These are phyloP conservation scores for Lyophyllum decastes DNA, from an alignment of 768 basidiomycete species.

Conservation along the genomic window DNA sequence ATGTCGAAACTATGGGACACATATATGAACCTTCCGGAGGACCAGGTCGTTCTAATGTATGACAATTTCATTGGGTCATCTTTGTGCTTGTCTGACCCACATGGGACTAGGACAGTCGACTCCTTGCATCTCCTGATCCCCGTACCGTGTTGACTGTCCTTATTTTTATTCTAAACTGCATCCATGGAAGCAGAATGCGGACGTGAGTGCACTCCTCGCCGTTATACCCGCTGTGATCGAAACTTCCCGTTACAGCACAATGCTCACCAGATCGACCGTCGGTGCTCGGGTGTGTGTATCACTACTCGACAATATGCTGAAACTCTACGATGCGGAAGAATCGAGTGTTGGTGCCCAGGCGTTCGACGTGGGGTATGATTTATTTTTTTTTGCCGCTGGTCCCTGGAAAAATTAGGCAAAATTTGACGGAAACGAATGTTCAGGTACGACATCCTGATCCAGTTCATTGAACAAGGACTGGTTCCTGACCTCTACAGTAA, in stretches of 20 bases:
- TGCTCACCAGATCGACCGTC: constrained; percentile 51
- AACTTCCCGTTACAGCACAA: constrained; percentile 38
- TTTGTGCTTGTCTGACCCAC: constrained; percentile 16
- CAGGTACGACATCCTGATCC: constrained; percentile 69
- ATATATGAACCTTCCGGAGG: constrained; percentile 69
- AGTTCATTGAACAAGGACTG: constrained; percentile 59
- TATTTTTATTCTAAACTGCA: constrained; percentile 73
- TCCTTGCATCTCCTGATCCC: constrained; percentile 65
- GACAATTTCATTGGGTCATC: constrained; percentile 18
- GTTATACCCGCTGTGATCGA: constrained; percentile 8
- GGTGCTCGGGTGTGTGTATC: constrained; percentile 68
- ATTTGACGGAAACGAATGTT: neutral
- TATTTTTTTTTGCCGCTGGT: constrained; percentile 6
- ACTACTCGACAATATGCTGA: constrained; percentile 73
- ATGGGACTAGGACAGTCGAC: constrained; percentile 41
- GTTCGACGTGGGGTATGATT: constrained; percentile 75
- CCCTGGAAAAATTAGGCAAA: neutral
- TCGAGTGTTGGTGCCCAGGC: constrained; percentile 62
- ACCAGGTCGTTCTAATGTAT: constrained; percentile 76
- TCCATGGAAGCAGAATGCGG: constrained; percentile 55
- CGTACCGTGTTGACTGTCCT: constrained; percentile 62
- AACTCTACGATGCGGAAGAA: constrained; percentile 67
- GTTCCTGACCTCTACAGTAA: constrained; percentile 60
- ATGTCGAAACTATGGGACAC: constrained; percentile 61
- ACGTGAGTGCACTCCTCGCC: constrained; percentile 43